Percentiles rank a stretch among this genome's conserved stretches.
Conservation (phyloP, 805 yeast genomes). For the Diddensiella transvaalensis region DNA sequence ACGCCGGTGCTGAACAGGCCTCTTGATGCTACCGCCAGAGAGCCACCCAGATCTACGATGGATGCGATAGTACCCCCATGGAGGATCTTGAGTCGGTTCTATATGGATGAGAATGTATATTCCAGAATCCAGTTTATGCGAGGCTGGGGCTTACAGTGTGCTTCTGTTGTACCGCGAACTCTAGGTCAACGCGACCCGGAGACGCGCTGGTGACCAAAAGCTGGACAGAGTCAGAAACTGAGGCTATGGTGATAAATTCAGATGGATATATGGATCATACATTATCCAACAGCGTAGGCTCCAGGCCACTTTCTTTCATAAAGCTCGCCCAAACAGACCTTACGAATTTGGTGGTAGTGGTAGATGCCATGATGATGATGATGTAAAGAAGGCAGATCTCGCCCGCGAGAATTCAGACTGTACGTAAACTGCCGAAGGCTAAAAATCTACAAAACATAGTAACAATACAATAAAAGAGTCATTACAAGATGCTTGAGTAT, state of each 20-base stretch:
- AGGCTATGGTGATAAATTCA: neutral
- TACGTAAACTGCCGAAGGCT: neutral
- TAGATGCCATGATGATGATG: neutral
- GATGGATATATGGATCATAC: constrained; percentile 16
- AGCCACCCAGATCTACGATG: constrained; percentile 42
- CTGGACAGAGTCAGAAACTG: constrained; percentile 20
- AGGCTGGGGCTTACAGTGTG: constrained; percentile 32
- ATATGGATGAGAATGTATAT: neutral
- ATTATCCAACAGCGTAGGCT: constrained; percentile 29
- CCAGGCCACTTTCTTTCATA: constrained; percentile 29
- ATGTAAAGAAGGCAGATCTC: neutral
- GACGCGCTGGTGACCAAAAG: constrained; percentile 29
- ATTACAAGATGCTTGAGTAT: too few relatives aligned
- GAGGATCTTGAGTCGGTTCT: constrained; percentile 39
- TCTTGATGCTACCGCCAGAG: constrained; percentile 40
- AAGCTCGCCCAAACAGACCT: constrained; percentile 31
- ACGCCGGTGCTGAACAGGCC: constrained; percentile 44
- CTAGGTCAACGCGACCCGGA: constrained; percentile 34
- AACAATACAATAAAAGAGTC: neutral
- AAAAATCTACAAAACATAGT: neutral
- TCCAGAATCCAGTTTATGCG: neutral
- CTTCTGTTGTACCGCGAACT: constrained; percentile 31
- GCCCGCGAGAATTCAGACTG: neutral
- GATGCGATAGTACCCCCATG: constrained; percentile 43
- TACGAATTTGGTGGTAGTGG: constrained; percentile 11